These are phyloP conservation scores for Globisporangium acanthophoron DNA, from an alignment of 352 stramenopile species.

Conservation along the genomic window DNA sequence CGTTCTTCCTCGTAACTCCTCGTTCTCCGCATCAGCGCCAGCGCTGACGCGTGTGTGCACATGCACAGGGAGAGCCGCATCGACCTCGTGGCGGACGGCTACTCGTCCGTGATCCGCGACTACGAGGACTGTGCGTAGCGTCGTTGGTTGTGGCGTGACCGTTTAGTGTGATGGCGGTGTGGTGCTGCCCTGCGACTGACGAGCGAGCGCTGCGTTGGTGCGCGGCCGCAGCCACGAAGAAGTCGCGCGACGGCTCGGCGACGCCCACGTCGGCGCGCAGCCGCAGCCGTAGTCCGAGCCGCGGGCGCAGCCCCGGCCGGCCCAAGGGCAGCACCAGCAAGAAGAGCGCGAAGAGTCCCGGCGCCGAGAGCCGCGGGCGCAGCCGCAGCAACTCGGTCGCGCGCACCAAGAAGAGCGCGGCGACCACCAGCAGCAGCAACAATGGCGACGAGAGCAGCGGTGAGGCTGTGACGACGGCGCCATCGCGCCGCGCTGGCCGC, in stretches of 20 bases:
- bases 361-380: constrained; percentile 28
- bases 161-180: no score
- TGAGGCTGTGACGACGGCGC: background rate
- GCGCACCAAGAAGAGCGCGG: constrained; percentile 21
- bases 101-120: constrained; percentile 59
- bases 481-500: background rate
- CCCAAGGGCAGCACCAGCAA: constrained; percentile 16
- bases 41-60: background rate
- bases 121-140: constrained; percentile 54
- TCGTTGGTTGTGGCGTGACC: background rate
- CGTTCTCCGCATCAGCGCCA: background rate
- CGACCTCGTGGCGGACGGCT: constrained; percentile 72
- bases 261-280: constrained; percentile 21
- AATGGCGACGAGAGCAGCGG: constrained; percentile 2
- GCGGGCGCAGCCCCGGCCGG: constrained; percentile 31
- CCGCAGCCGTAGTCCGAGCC: constrained; percentile 41
- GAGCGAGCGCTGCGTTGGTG: background rate
- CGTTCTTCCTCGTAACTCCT: background rate
- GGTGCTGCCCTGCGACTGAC: background rate
- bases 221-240: constrained; percentile 40
- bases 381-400: constrained; percentile 58
- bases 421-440: constrained; percentile 1
- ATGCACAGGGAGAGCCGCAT: constrained; percentile 70
- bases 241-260: constrained; percentile 24
- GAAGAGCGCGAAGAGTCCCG: constrained; percentile 18